Conservation (phyloP, 208 protist species). For the Leishmania aethiopica region DNA sequence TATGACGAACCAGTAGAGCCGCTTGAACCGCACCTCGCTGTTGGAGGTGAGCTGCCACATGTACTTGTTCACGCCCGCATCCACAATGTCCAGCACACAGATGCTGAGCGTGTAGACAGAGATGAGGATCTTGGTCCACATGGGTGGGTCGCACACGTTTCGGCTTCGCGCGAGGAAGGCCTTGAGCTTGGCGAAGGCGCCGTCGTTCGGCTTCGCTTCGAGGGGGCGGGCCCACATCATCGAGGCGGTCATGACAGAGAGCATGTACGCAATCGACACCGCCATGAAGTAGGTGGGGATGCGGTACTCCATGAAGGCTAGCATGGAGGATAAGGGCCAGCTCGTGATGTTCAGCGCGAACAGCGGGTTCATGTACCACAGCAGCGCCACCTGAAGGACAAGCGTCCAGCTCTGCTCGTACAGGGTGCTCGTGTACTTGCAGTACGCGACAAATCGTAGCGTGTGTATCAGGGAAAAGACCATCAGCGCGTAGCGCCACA, state of each 20-base stretch:
- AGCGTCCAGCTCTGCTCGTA: conserved; percentile 85
- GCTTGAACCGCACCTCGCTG: background rate
- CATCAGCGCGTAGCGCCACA: conserved; percentile 76
- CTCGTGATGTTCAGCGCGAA: conserved; percentile 43
- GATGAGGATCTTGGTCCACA: conserved; percentile 73
- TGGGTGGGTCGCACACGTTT: conserved; percentile 76
- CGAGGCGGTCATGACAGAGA: conserved; percentile 84
- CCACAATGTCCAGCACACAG: conserved; percentile 56
- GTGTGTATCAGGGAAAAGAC: conserved; percentile 64
- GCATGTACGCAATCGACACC: conserved; percentile 74
- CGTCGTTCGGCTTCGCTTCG: background rate
- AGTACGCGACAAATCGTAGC: conserved; percentile 67
- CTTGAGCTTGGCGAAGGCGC: conserved; percentile 9
- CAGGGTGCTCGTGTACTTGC: conserved; percentile 64
- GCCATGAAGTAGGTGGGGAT: conserved; percentile 80
- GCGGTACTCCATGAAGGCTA: conserved; percentile 81
- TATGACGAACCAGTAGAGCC: conserved; percentile 40
- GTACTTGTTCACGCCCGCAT: conserved; percentile 27
- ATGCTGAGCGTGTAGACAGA: conserved; percentile 50
- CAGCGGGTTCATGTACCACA: conserved; percentile 86
- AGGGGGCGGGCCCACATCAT: conserved; percentile 51
- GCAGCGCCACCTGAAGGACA: conserved; percentile 56
- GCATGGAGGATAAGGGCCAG: conserved; percentile 39
- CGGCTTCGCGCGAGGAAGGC: conserved; percentile 39
- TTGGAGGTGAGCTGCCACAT: conserved; percentile 26